Percentiles rank a stretch among this genome's conserved stretches.
Conservation (phyloP, 1,284 basidiomycete genomes). For the Malassezia restricta region DNA sequence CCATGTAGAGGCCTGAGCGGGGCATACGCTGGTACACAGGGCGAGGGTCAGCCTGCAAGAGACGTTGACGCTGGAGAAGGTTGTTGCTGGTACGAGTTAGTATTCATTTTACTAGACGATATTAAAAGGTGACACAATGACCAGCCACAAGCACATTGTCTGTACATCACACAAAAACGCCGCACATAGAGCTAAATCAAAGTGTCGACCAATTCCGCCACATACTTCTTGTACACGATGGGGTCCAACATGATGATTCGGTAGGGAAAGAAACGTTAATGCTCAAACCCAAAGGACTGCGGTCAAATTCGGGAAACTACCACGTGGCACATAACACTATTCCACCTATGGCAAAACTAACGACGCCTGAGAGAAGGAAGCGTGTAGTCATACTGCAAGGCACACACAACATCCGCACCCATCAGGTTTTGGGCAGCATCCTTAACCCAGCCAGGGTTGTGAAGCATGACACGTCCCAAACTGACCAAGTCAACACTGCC, state of each 20-base stretch:
- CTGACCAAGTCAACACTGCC: constrained; percentile 26
- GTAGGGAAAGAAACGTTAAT: background rate
- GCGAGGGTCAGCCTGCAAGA: constrained; percentile 33
- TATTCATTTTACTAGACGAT: background rate
- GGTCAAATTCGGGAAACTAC: constrained; percentile 11
- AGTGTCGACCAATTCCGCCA: background rate
- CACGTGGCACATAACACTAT: constrained; percentile 1
- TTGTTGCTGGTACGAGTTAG: constrained; percentile 23
- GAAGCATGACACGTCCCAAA: constrained; percentile 29
- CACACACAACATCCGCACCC: constrained; percentile 8
- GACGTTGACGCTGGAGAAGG: constrained; percentile 33
- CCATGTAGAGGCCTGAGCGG: constrained; percentile 34
- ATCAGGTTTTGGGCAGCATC: constrained; percentile 23
- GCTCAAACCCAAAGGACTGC: background rate
- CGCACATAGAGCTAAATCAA: no score
- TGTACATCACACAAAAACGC: no score
- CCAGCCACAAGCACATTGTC: no score
- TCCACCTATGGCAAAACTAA: no score
- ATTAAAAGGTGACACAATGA: no score
- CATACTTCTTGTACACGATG: constrained; percentile 15
- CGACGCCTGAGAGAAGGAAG: background rate
- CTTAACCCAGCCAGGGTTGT: constrained; percentile 32
- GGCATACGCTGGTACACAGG: constrained; percentile 38
- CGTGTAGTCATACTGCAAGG: constrained; percentile 12
- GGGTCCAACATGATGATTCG: constrained; percentile 11